A percentile compares a stretch with the other conserved stretches of the same genome.
phyloP scores from a whole-genome alignment of 805 yeast genomes.

The Cyberlindnera americana region DNA sequence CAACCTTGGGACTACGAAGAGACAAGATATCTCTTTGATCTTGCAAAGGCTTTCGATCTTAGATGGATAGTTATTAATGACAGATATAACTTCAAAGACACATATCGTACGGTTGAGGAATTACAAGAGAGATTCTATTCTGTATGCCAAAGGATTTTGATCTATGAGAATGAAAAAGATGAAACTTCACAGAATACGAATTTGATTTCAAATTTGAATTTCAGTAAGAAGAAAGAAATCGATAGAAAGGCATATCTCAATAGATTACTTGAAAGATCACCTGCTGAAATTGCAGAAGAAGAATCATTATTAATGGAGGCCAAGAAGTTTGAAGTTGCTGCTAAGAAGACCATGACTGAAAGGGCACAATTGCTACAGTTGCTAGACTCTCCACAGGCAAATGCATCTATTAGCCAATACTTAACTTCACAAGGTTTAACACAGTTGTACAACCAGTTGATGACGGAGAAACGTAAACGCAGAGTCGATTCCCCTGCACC shows the following conservation, averaged over 20 bases:
- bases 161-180: slow-evolving; percentile 37
- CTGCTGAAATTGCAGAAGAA: slow-evolving; percentile 97
- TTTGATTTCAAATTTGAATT: slow-evolving; percentile 62
- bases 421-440: slow-evolving; percentile 86
- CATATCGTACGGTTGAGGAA: slow-evolving; percentile 62
- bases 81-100: slow-evolving; percentile 38
- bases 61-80: slow-evolving; percentile 68
- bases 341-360: slow-evolving; percentile 82
- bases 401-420: slow-evolving; percentile 72
- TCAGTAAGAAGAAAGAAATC: slow-evolving; percentile 64
- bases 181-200: slow-evolving; percentile 44
- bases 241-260: slow-evolving; percentile 80
- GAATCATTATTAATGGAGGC: slow-evolving; percentile 93
- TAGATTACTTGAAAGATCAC: slow-evolving; percentile 74
- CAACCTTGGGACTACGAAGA: slow-evolving; percentile 71
- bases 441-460: slow-evolving; percentile 75
- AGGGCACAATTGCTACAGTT: slow-evolving; percentile 73
- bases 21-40: slow-evolving; percentile 71
- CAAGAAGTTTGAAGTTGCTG: slow-evolving; percentile 84
- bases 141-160: slow-evolving; percentile 55
- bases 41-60: slow-evolving; percentile 50
- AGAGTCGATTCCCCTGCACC: slow-evolving; percentile 39
- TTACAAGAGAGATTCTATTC: slow-evolving; percentile 77
- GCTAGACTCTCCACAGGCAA: slow-evolving; percentile 80
- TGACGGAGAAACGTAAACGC: slow-evolving; percentile 61